Evolutionary conservation across 495 filamentous ascomycete genomes (phyloP).

Genomic region (Daldinia decipiens): DNA sequence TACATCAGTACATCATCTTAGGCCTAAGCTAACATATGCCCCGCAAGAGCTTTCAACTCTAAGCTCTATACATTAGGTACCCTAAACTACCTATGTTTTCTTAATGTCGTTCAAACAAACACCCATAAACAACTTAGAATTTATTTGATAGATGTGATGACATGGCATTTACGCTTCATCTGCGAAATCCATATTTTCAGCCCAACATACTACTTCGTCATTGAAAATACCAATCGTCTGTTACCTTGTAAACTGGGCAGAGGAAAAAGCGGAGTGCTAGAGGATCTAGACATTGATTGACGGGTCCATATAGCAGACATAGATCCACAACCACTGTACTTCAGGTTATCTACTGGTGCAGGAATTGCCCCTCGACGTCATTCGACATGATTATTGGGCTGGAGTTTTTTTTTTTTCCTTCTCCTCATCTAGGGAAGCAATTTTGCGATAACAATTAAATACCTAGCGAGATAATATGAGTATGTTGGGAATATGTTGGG

Average conservation of each 20-base stretch:
- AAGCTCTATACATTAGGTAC: not conserved
- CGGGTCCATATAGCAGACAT: slow-evolving; percentile 12
- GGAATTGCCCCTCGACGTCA: slow-evolving; percentile 45
- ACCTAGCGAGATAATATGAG: slow-evolving; percentile 9
- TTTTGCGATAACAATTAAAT: slow-evolving; percentile 24
- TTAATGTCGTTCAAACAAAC: not conserved
- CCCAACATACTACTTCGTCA: slow-evolving; percentile 6
- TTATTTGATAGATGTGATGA: not conserved
- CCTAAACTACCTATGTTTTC: no score
- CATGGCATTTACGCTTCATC: not conserved
- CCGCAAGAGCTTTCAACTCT: slow-evolving; percentile 4
- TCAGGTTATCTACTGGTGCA: slow-evolving; percentile 13
- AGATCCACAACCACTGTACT: slow-evolving; percentile 30
- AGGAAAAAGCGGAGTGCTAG: slow-evolving; percentile 14
- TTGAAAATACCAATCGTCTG: not conserved
- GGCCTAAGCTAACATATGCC: not conserved
- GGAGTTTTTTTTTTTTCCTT: slow-evolving; percentile 23
- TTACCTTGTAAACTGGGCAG: slow-evolving; percentile 9
- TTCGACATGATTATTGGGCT: slow-evolving; percentile 35
- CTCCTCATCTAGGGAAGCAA: slow-evolving; percentile 31
- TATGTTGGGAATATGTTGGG: slow-evolving; percentile 1
- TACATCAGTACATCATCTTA: not conserved
- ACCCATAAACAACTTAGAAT: not conserved
- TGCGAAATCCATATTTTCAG: not conserved
- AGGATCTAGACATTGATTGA: slow-evolving; percentile 28